A percentile compares a stretch with the other conserved stretches of the same genome.
Evolutionary conservation across 495 filamentous ascomycete genomes (phyloP).

Genomic region (Penicilliopsis zonata): DNA sequence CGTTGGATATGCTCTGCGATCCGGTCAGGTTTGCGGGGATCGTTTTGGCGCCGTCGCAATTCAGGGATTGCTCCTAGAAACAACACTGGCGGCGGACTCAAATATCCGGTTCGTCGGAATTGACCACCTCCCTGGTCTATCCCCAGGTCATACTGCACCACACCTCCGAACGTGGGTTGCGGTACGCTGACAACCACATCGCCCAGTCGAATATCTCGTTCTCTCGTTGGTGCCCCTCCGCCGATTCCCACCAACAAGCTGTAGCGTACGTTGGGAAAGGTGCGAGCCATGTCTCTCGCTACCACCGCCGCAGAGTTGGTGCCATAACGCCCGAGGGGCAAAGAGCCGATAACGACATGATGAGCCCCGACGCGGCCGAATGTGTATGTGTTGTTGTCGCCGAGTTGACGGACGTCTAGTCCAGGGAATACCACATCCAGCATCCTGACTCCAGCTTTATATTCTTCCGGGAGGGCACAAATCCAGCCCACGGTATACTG

Average conservation of each 20-base stretch:
- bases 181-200: slow-evolving; percentile 28
- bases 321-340: slow-evolving; percentile 20
- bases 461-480: slow-evolving; percentile 24
- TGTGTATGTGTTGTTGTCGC: slow-evolving; percentile 20
- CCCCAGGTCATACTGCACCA: slow-evolving; percentile 3
- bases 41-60: not conserved
- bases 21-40: not conserved
- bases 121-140: not conserved
- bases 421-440: slow-evolving; percentile 19
- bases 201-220: slow-evolving; percentile 30
- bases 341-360: slow-evolving; percentile 22
- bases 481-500: slow-evolving; percentile 36
- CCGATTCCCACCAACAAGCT: slow-evolving; percentile 39
- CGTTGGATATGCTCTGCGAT: not conserved
- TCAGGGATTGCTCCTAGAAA: slow-evolving; percentile 2
- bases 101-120: not conserved
- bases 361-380: slow-evolving; percentile 22
- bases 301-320: slow-evolving; percentile 16
- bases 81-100: not conserved
- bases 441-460: slow-evolving; percentile 18
- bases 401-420: slow-evolving; percentile 2
- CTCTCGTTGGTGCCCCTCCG: slow-evolving; percentile 24
- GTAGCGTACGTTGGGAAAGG: slow-evolving; percentile 27
- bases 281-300: slow-evolving; percentile 18
- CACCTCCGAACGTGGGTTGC: slow-evolving; percentile 1